A percentile compares a stretch with the other conserved stretches of the same genome.
phyloP scores from a whole-genome alignment of 768 basidiomycete species.

The Tulasnella sp. region DNA sequence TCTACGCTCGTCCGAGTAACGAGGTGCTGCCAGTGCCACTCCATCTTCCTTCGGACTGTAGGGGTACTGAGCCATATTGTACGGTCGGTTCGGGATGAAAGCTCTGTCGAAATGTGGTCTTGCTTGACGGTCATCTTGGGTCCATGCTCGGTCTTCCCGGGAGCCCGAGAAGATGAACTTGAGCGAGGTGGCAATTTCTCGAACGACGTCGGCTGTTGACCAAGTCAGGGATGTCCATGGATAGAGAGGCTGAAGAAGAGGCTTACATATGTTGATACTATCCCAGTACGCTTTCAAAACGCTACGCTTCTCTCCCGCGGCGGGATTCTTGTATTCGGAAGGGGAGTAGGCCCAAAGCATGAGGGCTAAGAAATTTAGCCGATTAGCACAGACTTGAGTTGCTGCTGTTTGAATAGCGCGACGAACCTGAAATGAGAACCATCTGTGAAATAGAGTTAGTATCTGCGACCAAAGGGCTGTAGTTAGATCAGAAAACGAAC shows the following conservation, averaged over 20 bases:
- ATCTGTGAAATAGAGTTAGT: conserved; percentile 47
- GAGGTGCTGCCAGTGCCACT: not conserved
- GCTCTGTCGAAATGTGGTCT: not conserved
- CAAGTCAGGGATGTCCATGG: not conserved
- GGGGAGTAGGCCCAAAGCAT: conserved; percentile 84
- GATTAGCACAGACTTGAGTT: not conserved
- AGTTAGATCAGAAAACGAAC: conserved; percentile 38
- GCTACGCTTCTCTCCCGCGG: conserved; percentile 39
- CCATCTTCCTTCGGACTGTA: not conserved
- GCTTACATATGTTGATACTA: conserved; percentile 47
- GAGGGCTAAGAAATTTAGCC: conserved; percentile 32
- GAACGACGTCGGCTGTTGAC: not conserved
- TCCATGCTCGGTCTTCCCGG: not conserved
- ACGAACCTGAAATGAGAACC: conserved; percentile 62
- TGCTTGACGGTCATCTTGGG: not conserved
- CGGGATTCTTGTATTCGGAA: conserved; percentile 52
- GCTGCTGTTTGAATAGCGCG: not conserved
- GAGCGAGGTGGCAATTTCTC: not conserved
- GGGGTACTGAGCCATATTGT: not conserved
- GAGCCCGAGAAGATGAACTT: not conserved
- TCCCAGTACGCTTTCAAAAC: conserved; percentile 73
- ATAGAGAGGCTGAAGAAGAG: conserved; percentile 20
- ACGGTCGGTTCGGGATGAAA: not conserved
- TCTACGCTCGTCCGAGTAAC: not conserved
- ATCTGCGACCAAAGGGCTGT: not conserved